Conservation (phyloP, 768 basidiomycete species). For the Mycena capillaripes region DNA sequence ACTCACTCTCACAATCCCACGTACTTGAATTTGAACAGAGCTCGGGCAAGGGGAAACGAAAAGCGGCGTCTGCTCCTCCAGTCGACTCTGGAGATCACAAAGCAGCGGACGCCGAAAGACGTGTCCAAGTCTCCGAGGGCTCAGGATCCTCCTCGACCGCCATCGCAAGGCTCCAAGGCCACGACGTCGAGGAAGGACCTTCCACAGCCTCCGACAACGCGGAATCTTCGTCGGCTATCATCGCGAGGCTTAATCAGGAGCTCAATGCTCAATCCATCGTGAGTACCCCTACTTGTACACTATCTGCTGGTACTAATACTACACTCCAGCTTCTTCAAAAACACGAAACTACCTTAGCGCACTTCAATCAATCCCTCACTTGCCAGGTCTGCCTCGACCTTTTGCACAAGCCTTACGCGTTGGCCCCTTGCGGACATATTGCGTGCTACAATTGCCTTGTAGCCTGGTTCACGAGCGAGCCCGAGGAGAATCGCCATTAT, state of each 20-base stretch:
- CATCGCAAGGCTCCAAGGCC: slow-evolving; percentile 55
- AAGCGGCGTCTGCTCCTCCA: slow-evolving; percentile 46
- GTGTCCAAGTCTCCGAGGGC: slow-evolving; percentile 27
- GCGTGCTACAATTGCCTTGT: slow-evolving; percentile 81
- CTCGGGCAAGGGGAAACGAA: slow-evolving; percentile 58
- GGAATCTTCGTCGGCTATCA: slow-evolving; percentile 29
- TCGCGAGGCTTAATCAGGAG: slow-evolving; percentile 60
- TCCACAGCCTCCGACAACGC: background rate
- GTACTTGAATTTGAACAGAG: slow-evolving; percentile 33
- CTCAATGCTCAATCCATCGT: slow-evolving; percentile 57
- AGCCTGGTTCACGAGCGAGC: slow-evolving; percentile 77
- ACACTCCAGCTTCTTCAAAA: slow-evolving; percentile 59
- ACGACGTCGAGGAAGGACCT: slow-evolving; percentile 31
- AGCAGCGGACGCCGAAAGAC: slow-evolving; percentile 38
- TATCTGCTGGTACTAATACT: background rate
- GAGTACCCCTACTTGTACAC: slow-evolving; percentile 33
- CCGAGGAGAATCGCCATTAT: slow-evolving; percentile 60
- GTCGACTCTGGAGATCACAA: slow-evolving; percentile 17
- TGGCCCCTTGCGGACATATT: slow-evolving; percentile 83
- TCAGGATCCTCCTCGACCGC: slow-evolving; percentile 19
- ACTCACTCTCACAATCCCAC: slow-evolving; percentile 25
- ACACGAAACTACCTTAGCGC: slow-evolving; percentile 66
- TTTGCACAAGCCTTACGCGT: slow-evolving; percentile 79
- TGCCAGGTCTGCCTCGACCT: slow-evolving; percentile 88
- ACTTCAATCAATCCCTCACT: slow-evolving; percentile 74